Evolutionary conservation across 768 basidiomycete species (phyloP), one percentile per base, ranked within the genome.

Genomic region (Gautieria morchelliformis): DNA sequence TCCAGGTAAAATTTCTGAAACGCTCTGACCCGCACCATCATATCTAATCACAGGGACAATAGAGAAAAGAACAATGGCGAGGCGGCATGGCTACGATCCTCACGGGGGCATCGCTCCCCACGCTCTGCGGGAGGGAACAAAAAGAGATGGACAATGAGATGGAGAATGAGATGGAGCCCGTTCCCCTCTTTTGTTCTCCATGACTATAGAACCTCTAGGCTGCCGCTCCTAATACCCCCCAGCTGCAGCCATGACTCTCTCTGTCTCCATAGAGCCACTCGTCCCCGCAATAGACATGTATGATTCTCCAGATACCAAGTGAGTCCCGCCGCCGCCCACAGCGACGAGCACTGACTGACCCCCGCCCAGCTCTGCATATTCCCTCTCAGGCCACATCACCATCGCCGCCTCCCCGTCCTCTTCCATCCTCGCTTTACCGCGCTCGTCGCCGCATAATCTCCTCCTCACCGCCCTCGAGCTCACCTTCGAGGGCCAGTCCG

Each of bases 401-500:
- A 71, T 95, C 53, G 76, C 82, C 0, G 63, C 93, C 33, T 72
- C 79, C 3, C 76, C 86, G 0, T 71, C 83, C 1, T 75, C 69
- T 53, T 80, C 80, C 11, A 64, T 85, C 24, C 83, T 87, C 60
- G 77, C 78, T 59, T 45, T 57, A 47, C 33, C 59, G 22, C 75
- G 76, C 59, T 77, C 75, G 57, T 71, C 74, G 49, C 68, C 82
- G 0, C 69, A 76, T 9, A 78, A 73, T 40, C 66, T 84, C 42
- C 66, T 85, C 5, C 77, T 93, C 19, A 79, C 82, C 60, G 92
- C 89, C 1, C 72, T 95, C 40, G 70, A 74, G 44, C 67, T 96
- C 62, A 83, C 81, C 4, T 90, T 96, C 58, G 93, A 96, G 64
- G 93, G 93, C 27, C 89, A 92, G 69, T 78, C 83, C 19, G 93